A percentile compares a stretch with the other conserved stretches of the same genome.
Evolutionary conservation across 805 yeast species (phyloP).

Genomic region (Starmerella apicola): DNA sequence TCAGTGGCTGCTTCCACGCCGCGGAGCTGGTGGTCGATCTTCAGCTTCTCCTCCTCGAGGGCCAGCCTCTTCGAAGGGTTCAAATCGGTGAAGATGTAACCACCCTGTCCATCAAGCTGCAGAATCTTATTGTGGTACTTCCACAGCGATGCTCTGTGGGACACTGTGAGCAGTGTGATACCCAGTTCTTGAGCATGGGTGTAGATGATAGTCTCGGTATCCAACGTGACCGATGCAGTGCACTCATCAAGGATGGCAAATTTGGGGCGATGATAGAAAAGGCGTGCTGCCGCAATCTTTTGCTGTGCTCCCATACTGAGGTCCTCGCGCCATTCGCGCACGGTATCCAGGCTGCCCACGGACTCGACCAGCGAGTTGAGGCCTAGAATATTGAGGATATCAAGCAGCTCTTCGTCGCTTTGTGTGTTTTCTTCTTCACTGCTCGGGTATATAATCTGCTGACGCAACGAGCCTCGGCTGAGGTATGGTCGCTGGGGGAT

Average conservation of each 20-base stretch:
- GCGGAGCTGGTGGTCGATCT: conserved; percentile 56
- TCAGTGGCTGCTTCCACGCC: conserved; percentile 56
- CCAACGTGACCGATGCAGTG: conserved; percentile 85
- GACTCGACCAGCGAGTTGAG: conserved; percentile 27
- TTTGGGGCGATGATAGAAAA: conserved; percentile 80
- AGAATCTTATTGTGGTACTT: conserved; percentile 73
- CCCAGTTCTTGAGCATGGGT: conserved; percentile 65
- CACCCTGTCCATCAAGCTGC: conserved; percentile 78
- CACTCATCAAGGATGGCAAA: conserved; percentile 95
- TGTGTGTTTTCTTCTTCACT: conserved; percentile 38
- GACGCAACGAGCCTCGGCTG: conserved; percentile 66
- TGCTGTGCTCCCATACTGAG: conserved; percentile 87
- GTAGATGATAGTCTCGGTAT: conserved; percentile 83
- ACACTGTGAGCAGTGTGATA: conserved; percentile 76
- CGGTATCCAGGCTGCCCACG: conserved; percentile 50
- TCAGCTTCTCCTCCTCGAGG: conserved; percentile 66
- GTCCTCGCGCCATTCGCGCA: conserved; percentile 79
- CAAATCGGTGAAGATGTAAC: conserved; percentile 47
- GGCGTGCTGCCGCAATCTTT: conserved; percentile 81
- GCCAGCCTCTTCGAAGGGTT: conserved; percentile 61
- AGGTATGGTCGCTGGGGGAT: conserved; percentile 88
- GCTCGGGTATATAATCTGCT: conserved; percentile 83
- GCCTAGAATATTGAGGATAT: conserved; percentile 28
- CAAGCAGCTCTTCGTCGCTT: conserved; percentile 27
- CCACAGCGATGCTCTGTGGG: conserved; percentile 88